Base-by-base conservation (phyloP, 805 yeast species). In the Wickerhamomyces pijperi region DNA sequence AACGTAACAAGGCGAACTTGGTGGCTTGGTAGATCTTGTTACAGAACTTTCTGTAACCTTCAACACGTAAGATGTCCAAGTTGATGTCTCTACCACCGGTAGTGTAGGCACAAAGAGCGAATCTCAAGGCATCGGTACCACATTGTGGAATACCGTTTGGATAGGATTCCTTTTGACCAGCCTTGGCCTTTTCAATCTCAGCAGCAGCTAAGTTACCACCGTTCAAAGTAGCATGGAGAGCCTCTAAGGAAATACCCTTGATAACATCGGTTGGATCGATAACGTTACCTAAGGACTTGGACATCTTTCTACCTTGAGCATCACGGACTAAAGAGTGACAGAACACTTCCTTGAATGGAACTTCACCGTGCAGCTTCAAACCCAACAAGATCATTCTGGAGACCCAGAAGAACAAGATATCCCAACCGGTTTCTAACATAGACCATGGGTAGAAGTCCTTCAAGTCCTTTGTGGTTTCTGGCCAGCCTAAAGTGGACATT, bases 21-120 rank as follows among this genome's bases (percentile, higher is more conserved):
- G 97, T 88, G 39, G 98, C 98, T 68, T 92, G 97, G 73, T 86
- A 92, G 54, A 92, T 92, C 78, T 92, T 92, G 78, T 92, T 92
- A 72, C 98, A 87, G 83, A 92, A 92, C 74, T 92, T 92, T 67
- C 98, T 78, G 79, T 92, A 92, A 56, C 97, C 98, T 61, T 92
- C 97, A 50, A 92, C 96, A 67, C 97, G 82, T 60, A 86, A 69
- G 52, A 92, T 87, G 60, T 92, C 97, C 60, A 92, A 72, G 68
- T 92, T 92, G 61, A 92, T 92, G 57, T 92, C 98, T 67, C 97
- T 80, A 53, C 97, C 97, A 67, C 98, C 98, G 36, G 97, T 90
- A 39, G 95, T 82, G 71, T 90, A 92, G 39, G 97, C 96, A 75
- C 97, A 92, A 49, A 90, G 74, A 32, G 98, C 97, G 60, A 92